A percentile compares a stretch with the other conserved stretches of the same genome.
Conservation (phyloP, 305 asterid species). For the Coffea humblotiana region DNA sequence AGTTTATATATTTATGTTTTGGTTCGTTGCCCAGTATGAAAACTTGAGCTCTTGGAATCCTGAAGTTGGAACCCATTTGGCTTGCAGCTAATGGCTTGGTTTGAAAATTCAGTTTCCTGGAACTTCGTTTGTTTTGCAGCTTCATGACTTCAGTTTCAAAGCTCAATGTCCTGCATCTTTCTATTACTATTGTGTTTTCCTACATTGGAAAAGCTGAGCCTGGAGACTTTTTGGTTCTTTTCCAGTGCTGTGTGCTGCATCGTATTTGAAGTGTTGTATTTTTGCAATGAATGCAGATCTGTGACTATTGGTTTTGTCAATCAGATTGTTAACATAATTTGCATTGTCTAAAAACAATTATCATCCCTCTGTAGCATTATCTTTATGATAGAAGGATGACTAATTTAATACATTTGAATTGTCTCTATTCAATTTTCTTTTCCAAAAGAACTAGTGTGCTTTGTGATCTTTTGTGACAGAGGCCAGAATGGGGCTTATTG, state of each 20-base stretch:
- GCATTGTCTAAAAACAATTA: too few species aligned
- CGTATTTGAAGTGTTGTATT: not conserved
- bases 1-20: not conserved
- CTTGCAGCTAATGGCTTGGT: not conserved
- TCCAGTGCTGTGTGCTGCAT: not conserved
- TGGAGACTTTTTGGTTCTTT: not conserved
- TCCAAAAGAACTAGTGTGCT: too few species aligned
- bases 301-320: not conserved
- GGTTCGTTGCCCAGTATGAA: not conserved
- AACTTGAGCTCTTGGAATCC: not conserved
- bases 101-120: not conserved
- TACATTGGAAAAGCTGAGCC: not conserved
- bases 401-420: too few species aligned
- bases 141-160: not conserved
- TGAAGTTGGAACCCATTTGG: not conserved
- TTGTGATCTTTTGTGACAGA: too few species aligned
- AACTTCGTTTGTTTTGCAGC: not conserved
- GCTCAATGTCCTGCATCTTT: not conserved
- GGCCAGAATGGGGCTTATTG: too few species aligned
- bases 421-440: too few species aligned
- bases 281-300: not conserved
- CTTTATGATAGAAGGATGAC: too few species aligned
- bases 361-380: too few species aligned
- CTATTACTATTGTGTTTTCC: not conserved
- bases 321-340: too few species aligned